Conservation (phyloP, 495 filamentous ascomycete species). For the Penicillium coffeae region DNA sequence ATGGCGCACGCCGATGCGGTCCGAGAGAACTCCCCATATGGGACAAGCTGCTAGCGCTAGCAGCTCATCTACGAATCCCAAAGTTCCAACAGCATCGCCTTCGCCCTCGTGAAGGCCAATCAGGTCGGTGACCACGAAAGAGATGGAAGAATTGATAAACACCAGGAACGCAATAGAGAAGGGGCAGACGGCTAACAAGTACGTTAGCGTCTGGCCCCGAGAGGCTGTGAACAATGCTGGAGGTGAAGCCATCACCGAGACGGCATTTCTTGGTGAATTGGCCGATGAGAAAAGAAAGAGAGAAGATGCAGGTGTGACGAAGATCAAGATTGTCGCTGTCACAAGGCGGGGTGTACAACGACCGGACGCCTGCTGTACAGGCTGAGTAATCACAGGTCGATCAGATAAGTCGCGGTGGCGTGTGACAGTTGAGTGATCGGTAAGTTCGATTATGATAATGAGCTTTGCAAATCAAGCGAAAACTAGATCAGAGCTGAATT, state of each 20-base stretch:
- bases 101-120: conserved; percentile 72
- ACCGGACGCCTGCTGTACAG: not conserved
- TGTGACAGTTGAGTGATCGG: not conserved
- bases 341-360: conserved; percentile 12
- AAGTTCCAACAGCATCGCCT: conserved; percentile 85
- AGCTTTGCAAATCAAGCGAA: not conserved
- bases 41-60: conserved; percentile 89
- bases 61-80: conserved; percentile 94
- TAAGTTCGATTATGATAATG: not conserved
- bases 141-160: conserved; percentile 90
- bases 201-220: conserved; percentile 71
- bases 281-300: not conserved
- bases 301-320: conserved; percentile 4
- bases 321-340: conserved; percentile 1
- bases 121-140: conserved; percentile 90
- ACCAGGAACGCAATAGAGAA: conserved; percentile 97
- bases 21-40: conserved; percentile 85
- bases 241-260: conserved; percentile 29
- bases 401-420: conserved; percentile 19
- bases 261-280: conserved; percentile 12
- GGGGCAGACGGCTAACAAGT: conserved; percentile 83
- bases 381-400: conserved; percentile 7
- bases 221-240: conserved; percentile 57
- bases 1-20: conserved; percentile 76
- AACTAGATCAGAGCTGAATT: too few relatives aligned